phyloP scores from a whole-genome alignment of 306 rosid genomes.

The Luffa aegyptiaca region DNA sequence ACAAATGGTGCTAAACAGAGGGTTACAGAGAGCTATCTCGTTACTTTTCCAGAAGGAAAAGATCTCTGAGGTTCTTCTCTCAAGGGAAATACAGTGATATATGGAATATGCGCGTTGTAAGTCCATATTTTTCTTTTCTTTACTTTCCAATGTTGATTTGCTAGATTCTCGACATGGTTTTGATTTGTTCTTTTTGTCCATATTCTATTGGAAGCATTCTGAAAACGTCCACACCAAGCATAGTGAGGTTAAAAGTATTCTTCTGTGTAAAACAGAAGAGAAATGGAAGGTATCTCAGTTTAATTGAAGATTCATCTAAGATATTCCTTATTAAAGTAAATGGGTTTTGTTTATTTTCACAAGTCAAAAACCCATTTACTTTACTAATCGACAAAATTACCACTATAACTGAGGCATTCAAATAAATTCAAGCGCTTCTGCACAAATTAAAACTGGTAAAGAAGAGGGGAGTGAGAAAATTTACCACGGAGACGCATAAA shows the following conservation, averaged over 20 bases:
- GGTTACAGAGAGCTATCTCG: background rate
- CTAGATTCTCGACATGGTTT: conserved; percentile 13
- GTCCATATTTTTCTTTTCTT: background rate
- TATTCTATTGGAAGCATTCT: conserved; percentile 40
- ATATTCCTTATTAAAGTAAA: background rate
- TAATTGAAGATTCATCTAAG: background rate
- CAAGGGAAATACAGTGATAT: conserved; percentile 2
- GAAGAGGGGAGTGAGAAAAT: background rate
- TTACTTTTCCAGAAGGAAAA: conserved; percentile 17
- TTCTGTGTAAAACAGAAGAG: background rate
- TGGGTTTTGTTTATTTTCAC: background rate
- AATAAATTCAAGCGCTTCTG: background rate
- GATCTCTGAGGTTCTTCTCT: conserved; percentile 16
- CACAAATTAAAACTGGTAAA: background rate
- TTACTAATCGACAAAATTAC: background rate
- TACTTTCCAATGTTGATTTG: background rate
- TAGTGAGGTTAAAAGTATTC: background rate
- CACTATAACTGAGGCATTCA: background rate
- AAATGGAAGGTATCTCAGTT: background rate
- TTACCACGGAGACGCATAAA: background rate
- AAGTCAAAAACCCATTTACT: background rate
- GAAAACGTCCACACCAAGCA: conserved; percentile 6
- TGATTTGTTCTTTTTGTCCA: conserved; percentile 48
- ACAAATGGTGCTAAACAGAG: background rate
- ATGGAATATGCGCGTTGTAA: conserved; percentile 13